Evolutionary conservation across 768 basidiomycete genomes (phyloP), one percentile per base, ranked within the genome.

Genomic region (Pisolithus tinctorius): DNA sequence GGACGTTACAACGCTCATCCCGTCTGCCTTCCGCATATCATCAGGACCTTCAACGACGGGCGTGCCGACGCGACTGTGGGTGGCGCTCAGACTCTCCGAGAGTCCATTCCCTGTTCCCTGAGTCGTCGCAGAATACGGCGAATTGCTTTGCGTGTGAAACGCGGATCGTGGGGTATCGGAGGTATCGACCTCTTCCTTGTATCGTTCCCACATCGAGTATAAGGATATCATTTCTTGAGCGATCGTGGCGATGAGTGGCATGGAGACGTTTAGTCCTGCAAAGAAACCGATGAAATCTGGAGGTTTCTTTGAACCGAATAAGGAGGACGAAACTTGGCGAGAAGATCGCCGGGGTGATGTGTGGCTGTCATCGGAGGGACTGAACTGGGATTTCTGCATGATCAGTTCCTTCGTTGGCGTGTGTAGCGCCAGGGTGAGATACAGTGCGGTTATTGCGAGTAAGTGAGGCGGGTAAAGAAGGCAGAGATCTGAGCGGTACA

Each of bases 401-500:
- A 78, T 64, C 43, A 69, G 58, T 11, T 73, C 70, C 46, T 78
- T 73, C 31, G 81, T 78, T 17, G 81, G 79, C 0, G 74, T 69
- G 60, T 91, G 84, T 9, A 93, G 74, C 45, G 86, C 79, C 62
- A 92, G 83, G 0, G 89, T 86, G 52, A 97, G 81, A 71, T 93
- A 96, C 50, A 99, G 80, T 0, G 91, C 88, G 0, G 94, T 85
- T 61, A 97, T 80, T 20, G 95, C 93, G 57, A 98, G 89, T 50
- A 97, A 74, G 64, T 98, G 93, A 0, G 96, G 96, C 0, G 96
- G 94, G 63, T 98, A 86, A 27, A 96, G 69, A n/a, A 99, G 82
- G 63, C 91, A 93, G 17, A 99, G 74, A 50, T 94, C 89, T 4
- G 91, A 93, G 48, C 94, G 83, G 63, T 93, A 97, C 0, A 89